Base-by-base conservation (phyloP, 2,329 filamentous ascomycete genomes). In the Penicillium sp. region DNA sequence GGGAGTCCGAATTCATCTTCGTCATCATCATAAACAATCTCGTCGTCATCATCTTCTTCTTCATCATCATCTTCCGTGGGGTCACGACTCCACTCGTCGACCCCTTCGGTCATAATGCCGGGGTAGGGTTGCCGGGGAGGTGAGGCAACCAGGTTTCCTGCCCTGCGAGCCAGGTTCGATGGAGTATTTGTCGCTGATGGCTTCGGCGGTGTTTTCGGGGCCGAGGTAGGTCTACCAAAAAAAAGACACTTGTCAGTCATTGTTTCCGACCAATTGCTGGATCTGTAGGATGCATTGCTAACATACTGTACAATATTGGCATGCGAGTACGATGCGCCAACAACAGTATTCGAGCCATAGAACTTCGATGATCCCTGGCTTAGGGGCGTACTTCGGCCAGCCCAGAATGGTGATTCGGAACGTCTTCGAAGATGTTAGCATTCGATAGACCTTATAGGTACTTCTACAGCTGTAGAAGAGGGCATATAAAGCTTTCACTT, bases 1-100 rank as follows among this genome's bases (percentile, higher is more conserved):
- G 91, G 91, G 24, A 97, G 76, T 1, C 91, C 91, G 70, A 97
- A 97, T 66, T 97, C 91, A 68, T 97, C 91, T 54, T 94, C 90
- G 59, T 93, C 87, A 59, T 95, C 88, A 62, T 87, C 87, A 61
- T 93, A 88, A 10, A 81, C 82, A 65, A 87, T 81, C 60, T 88
- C 83, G 56, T 88, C 87, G 49, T 78, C 77, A 3, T 75, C 73
- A 5, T n/a, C n/a, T n/a, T 75, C 73, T n/a, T 78, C 75, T 12
- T 79, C 79, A 4, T 86, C 86, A 13, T 79, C 77, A 6, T 87
- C 83, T 54, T 82, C 77, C 53, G 53, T 46, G 28, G 55, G 57
- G 43, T 61, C 56, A n/a, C 51, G 54, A 33, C 82, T 82, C 88
- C 88, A 95, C 66, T 88, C 85, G 63, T 88, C 83, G 59, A 89